Base-by-base conservation (phyloP, 768 basidiomycete species). In the Calocybe cyanea region DNA sequence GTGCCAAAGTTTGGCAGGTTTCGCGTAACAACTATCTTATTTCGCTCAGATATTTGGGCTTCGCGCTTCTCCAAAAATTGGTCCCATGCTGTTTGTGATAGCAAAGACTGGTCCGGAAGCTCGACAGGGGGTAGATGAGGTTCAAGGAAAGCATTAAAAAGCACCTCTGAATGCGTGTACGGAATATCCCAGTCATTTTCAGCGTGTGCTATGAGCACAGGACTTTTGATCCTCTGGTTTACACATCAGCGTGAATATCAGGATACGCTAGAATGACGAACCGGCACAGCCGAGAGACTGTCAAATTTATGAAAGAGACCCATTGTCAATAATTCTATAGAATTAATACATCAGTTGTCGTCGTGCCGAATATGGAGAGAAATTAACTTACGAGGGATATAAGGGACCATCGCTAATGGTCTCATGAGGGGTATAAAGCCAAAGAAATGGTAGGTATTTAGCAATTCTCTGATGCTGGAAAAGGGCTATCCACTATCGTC, bases 181-280 rank as follows among this genome's bases (percentile, higher is more conserved):
- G 87, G 85, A 41, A 94, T 91, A 18, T 90, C 85, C 63, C 71
- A 75, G 65, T 95, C 92, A 58, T 92, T 72, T 58, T 76, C 68
- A 42, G 90, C 81, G 57, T 95, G 92, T 0, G 76, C 81, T 53
- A 95, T 78, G 25, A 93, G 65, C 2, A 90, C 74, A 5, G 86
- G 75, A 0, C 73, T 74, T 41, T 81, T 79, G 52, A 92, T 78
- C 46, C 73, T 70, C 87, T 90, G 57, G 17, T 21, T 17, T 21
- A 10, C 13, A 50, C 21, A 20, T n/a, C 34, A 20, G 34, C 15
- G 40, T 31, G n/a, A 18, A 9, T 14, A 7, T 18, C 8, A 47
- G 8, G 7, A 32, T 14, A 7, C 1, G 11, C n/a, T 33, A 17
- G 9, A 28, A 32, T 13, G 7, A 57, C 79, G 41, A 54, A 88